Evolutionary conservation across 2,329 filamentous ascomycete species (phyloP), one percentile per base, ranked within the genome.

Genomic region (Colletotrichum chlorophyti): DNA sequence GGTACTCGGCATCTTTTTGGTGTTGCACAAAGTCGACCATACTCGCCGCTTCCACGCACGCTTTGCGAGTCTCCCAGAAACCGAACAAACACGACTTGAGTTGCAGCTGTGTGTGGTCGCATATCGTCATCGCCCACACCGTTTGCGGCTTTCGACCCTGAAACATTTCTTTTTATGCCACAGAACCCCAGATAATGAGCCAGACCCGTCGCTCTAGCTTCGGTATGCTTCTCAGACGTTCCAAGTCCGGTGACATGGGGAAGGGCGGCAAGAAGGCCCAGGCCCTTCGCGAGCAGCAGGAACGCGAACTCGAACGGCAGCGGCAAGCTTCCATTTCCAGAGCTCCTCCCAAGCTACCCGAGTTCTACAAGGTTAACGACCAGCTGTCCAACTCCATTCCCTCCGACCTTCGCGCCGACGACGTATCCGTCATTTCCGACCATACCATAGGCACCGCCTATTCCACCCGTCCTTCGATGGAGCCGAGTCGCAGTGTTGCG

Each of bases 161-260:
- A 60, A 60, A 60, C 45, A 38, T 40, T 50, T 32, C 32, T 50
- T n/a, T 60, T 60, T 52, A 60, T 60, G 57, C 57, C 38, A 24
- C n/a, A 55, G 24, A 37, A 49, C 45, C 26, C 49, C 24, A 50
- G 34, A 63, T 49, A 61, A 77, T 75, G 70, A 76, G 72, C 66
- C 66, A 69, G 47, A 68, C 72, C 52, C 69, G 72, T 65, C 74
- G 74, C 60, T 71, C 80, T 64, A 82, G 77, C 67, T 76, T 83
- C 74, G 79, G 79, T 67, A 82, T 83, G 74, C 83, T 91, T 69
- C 81, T 90, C 62, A 83, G 86, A 73, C 84, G 88, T 65, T 83
- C 83, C 70, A 90, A 90, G 70, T 90, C 87, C 57, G 83, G 83
- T 60, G 87, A 91, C 64, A 71, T 90, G 57, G 81, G 80, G 65